Evolutionary conservation across 192 early-diverging fungal genomes (phyloP).

Genomic region (Spizellomyces punctatus): DNA sequence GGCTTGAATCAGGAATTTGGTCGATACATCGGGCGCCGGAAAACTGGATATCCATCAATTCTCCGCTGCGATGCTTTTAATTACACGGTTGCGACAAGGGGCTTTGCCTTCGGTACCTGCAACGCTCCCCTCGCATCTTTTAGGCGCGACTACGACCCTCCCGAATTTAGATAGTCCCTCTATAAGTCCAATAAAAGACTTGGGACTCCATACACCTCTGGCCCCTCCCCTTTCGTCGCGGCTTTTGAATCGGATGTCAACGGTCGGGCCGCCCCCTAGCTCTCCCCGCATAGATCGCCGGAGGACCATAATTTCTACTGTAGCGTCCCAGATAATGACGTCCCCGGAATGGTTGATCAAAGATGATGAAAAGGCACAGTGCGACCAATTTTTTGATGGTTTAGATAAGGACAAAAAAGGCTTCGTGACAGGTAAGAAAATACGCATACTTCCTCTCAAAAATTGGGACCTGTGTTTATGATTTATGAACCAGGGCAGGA

Average conservation of each 20-base stretch:
- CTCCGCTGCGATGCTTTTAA: conserved; percentile 87
- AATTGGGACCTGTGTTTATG: neutral
- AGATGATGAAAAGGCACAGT: conserved; percentile 69
- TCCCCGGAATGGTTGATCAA: conserved; percentile 72
- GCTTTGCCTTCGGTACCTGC: conserved; percentile 68
- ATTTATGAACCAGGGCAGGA: conserved; percentile 61
- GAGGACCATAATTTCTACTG: conserved; percentile 12
- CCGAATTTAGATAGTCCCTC: neutral
- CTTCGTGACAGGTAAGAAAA: conserved; percentile 61
- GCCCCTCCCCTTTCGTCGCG: conserved; percentile 20
- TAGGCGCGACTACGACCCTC: conserved; percentile 35
- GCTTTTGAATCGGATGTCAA: conserved; percentile 21
- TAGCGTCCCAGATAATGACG: neutral
- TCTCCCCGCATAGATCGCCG: conserved; percentile 36
- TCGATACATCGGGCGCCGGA: conserved; percentile 72
- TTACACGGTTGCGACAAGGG: conserved; percentile 79
- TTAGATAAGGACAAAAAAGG: conserved; percentile 69
- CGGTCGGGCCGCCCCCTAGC: conserved; percentile 6
- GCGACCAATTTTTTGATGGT: conserved; percentile 79
- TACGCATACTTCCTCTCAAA: conserved; percentile 6
- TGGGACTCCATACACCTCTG: neutral
- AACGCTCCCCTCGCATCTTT: conserved; percentile 66
- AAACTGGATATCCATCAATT: conserved; percentile 82
- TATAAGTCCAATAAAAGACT: neutral
- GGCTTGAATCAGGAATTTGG: conserved; percentile 59